phyloP scores from a whole-genome alignment of 148 eudicot species.

The Limonium bicolor region DNA sequence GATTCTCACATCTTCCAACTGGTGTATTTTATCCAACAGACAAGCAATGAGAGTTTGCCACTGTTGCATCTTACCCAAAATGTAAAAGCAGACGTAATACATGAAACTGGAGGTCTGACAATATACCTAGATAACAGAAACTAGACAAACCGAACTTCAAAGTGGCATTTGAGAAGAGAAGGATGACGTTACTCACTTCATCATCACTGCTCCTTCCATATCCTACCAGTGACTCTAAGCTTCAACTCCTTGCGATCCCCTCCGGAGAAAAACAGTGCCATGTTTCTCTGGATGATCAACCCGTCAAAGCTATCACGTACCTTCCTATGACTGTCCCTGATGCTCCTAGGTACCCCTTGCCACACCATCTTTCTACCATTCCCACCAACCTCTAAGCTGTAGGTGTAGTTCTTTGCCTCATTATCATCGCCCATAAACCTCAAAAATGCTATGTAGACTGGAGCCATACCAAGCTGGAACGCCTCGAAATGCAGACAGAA shows the following conservation, averaged over 20 bases:
- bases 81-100: conserved; percentile 6
- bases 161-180: no score
- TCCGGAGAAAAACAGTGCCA: conserved; percentile 4
- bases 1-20: not conserved
- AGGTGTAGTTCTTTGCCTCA: conserved; percentile 6
- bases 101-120: conserved; percentile 1
- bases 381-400: conserved; percentile 5
- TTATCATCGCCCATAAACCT: conserved; percentile 5
- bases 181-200: not conserved
- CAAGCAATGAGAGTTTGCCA: conserved; percentile 6
- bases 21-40: conserved; percentile 1
- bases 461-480: conserved; percentile 6
- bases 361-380: conserved; percentile 5
- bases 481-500: conserved; percentile 7
- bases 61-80: no score
- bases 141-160: not conserved
- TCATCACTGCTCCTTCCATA: conserved; percentile 7
- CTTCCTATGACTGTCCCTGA: conserved; percentile 5
- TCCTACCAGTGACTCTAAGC: conserved; percentile 3
- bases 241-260: conserved; percentile 6
- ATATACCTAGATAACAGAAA: not conserved
- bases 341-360: conserved; percentile 9
- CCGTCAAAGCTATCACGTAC: conserved; percentile 6
- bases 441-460: conserved; percentile 4
- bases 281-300: conserved; percentile 5